These are phyloP conservation scores for Plantago rigida DNA, from an alignment of 305 asterid species.

Conservation along the genomic window DNA sequence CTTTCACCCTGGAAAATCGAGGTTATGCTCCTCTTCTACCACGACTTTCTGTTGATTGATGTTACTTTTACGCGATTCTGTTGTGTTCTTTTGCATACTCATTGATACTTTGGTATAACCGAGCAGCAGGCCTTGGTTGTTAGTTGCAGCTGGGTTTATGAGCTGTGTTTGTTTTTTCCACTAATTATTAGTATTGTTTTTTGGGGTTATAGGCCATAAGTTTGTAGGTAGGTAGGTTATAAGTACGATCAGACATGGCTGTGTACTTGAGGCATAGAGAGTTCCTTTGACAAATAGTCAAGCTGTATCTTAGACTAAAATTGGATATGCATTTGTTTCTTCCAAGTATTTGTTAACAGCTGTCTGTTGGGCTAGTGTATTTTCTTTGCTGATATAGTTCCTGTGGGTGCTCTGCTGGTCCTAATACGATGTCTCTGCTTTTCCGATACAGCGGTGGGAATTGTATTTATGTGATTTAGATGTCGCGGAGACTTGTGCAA, in stretches of 20 bases:
- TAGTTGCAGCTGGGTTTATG: conserved; percentile 14
- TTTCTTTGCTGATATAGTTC: background rate
- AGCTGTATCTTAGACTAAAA: too few species aligned
- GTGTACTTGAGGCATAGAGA: background rate
- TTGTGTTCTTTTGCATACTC: background rate
- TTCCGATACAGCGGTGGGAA: background rate
- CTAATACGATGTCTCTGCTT: background rate
- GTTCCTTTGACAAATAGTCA: too few species aligned
- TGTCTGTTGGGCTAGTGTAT: background rate
- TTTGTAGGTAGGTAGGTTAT: too few species aligned
- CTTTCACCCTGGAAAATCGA: conserved; percentile 62
- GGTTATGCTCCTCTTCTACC: conserved; percentile 40
- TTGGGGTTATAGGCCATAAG: background rate
- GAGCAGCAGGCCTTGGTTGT: conserved; percentile 10
- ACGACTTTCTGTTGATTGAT: conserved; percentile 1
- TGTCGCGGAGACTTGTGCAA: background rate
- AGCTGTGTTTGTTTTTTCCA: background rate
- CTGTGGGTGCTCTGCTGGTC: background rate
- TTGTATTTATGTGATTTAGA: too few species aligned
- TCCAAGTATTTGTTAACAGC: background rate
- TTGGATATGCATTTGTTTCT: background rate
- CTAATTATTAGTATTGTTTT: too few species aligned
- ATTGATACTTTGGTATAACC: background rate
- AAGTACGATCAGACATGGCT: background rate
- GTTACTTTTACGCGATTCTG: background rate